Percentiles rank a stretch among this genome's conserved stretches.
phyloP scores from a whole-genome alignment of 768 basidiomycete species.

The Boletus sp. region DNA sequence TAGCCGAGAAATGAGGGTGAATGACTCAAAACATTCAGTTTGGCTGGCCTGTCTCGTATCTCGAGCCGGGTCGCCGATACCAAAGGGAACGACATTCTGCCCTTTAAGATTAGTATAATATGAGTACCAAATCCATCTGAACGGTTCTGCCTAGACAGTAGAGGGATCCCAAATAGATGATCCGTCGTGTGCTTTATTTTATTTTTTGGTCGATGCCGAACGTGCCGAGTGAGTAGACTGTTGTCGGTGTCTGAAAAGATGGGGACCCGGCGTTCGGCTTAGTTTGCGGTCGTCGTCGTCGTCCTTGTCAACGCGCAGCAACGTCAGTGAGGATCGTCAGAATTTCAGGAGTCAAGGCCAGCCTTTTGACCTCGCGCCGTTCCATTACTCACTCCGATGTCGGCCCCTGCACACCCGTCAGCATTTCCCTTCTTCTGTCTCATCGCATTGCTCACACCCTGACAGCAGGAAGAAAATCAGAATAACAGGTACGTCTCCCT shows the following conservation, averaged over 20 bases:
- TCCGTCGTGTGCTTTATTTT: not conserved
- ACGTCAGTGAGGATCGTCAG: too few species aligned
- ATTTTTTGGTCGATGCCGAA: conserved; percentile 13
- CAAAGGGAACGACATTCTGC: too few species aligned
- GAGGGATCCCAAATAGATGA: too few species aligned
- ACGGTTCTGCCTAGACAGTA: too few species aligned
- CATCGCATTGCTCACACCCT: conserved; percentile 12
- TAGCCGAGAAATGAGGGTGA: too few species aligned
- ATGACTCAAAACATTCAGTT: too few species aligned
- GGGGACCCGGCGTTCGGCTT: conserved; percentile 7
- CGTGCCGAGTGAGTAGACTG: conserved; percentile 8
- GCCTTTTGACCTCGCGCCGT: too few species aligned
- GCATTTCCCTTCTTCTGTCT: conserved; percentile 2
- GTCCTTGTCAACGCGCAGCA: conserved; percentile 8
- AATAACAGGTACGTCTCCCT: conserved; percentile 57
- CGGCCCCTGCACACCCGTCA: conserved; percentile 29
- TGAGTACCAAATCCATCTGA: too few species aligned
- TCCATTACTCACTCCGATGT: conserved; percentile 21
- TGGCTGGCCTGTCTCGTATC: too few species aligned
- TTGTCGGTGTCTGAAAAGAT: conserved; percentile 33
- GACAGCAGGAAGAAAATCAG: conserved; percentile 69
- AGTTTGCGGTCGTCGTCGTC: conserved; percentile 9
- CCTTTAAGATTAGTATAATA: too few species aligned
- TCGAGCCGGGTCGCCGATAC: too few species aligned
- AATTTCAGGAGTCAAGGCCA: too few species aligned